phyloP scores from a whole-genome alignment of 2,329 filamentous ascomycete genomes.

The Aspergillus latus region DNA sequence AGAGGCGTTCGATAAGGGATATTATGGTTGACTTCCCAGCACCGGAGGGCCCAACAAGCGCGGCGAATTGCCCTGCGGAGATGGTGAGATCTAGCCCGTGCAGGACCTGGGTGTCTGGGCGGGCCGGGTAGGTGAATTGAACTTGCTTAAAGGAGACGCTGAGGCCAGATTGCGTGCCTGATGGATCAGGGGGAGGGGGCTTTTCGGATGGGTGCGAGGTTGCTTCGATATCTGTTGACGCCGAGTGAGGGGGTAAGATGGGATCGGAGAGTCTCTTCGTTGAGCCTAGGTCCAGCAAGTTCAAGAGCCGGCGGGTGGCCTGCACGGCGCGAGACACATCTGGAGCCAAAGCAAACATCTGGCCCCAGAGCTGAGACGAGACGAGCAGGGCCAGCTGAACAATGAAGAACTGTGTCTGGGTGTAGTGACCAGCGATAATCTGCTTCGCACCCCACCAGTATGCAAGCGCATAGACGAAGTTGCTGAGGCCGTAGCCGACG shows the following conservation, averaged over 20 bases:
- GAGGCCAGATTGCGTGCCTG: background rate
- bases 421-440: constrained; percentile 65
- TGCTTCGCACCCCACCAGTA: constrained; percentile 77
- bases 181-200: background rate
- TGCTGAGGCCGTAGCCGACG: constrained; percentile 49
- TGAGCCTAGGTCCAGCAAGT: constrained; percentile 5
- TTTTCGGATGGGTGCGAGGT: constrained; percentile 17
- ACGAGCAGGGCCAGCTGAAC: constrained; percentile 70
- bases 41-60: constrained; percentile 66
- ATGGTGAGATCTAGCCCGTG: constrained; percentile 58
- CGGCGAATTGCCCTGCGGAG: constrained; percentile 41
- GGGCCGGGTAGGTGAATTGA: constrained; percentile 4
- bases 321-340: constrained; percentile 54
- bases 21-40: constrained; percentile 68
- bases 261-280: constrained; percentile 4
- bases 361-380: constrained; percentile 69
- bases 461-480: constrained; percentile 70
- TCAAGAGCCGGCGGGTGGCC: constrained; percentile 6
- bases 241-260: background rate
- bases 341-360: constrained; percentile 72
- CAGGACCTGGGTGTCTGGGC: constrained; percentile 55
- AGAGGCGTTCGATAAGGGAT: constrained; percentile 56
- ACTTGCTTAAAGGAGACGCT: constrained; percentile 5
- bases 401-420: constrained; percentile 69
- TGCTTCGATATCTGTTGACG: constrained; percentile 25